Evolutionary conservation across 2,329 filamentous ascomycete species (phyloP).

Genomic region (Fusarium duplospermum): DNA sequence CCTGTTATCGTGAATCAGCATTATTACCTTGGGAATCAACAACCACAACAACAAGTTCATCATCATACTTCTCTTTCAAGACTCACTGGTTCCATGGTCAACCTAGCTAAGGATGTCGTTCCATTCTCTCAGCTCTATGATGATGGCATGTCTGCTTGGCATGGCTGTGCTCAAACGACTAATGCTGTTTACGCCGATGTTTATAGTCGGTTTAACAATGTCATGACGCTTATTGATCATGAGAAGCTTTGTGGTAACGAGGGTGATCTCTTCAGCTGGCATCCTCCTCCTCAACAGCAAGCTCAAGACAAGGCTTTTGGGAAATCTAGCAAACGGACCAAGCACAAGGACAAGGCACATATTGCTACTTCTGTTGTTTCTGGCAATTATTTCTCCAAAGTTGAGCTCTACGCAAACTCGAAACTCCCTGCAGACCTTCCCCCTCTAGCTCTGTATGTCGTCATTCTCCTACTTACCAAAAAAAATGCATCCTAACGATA

Average conservation of each 20-base stretch:
- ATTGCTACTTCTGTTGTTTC: conserved; percentile 48
- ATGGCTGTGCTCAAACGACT: conserved; percentile 55
- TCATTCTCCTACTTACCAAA: conserved; percentile 1
- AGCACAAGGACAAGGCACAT: conserved; percentile 28
- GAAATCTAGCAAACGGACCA: conserved; percentile 25
- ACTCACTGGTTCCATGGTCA: conserved; percentile 55
- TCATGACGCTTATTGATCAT: conserved; percentile 79
- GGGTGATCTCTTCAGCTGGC: conserved; percentile 62
- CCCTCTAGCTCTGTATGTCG: conserved; percentile 73
- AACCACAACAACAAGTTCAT: conserved; percentile 13
- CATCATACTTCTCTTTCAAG: conserved; percentile 46
- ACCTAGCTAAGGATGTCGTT: conserved; percentile 56
- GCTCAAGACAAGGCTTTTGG: conserved; percentile 15
- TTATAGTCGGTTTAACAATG: conserved; percentile 70
- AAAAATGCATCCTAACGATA: neutral
- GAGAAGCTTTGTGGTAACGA: conserved; percentile 67
- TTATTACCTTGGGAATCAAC: conserved; percentile 55
- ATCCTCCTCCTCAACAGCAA: conserved; percentile 24
- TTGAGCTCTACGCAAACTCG: conserved; percentile 83
- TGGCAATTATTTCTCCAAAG: conserved; percentile 77
- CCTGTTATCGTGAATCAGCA: conserved; percentile 64
- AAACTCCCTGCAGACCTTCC: conserved; percentile 75
- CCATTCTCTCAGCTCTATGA: conserved; percentile 54
- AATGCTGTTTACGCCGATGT: conserved; percentile 69
- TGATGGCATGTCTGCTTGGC: conserved; percentile 57